phyloP scores from a whole-genome alignment of 768 basidiomycete genomes.

The Rhodotorula diobovata region DNA sequence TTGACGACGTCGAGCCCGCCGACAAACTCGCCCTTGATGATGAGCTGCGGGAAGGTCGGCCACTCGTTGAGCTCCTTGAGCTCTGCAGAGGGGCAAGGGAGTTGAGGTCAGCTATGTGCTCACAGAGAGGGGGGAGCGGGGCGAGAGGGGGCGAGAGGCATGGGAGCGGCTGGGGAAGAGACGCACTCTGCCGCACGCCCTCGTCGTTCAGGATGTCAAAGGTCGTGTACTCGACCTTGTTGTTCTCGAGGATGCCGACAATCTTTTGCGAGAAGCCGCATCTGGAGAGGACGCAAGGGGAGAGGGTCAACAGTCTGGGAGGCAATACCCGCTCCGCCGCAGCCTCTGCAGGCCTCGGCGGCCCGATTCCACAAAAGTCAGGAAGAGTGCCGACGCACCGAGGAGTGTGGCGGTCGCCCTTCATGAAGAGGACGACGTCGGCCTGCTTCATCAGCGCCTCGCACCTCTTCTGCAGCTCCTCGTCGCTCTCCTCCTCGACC shows the following conservation, averaged over 20 bases:
- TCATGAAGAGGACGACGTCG: slow-evolving; percentile 84
- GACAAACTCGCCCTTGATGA: slow-evolving; percentile 82
- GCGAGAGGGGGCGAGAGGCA: background rate
- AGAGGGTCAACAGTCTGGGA: background rate
- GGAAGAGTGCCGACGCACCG: slow-evolving; percentile 45
- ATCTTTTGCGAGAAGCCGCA: slow-evolving; percentile 83
- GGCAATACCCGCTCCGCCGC: too few relatives aligned
- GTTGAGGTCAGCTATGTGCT: background rate
- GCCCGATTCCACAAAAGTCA: background rate
- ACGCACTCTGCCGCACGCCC: slow-evolving; percentile 69
- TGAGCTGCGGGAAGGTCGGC: slow-evolving; percentile 84
- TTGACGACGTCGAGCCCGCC: slow-evolving; percentile 90
- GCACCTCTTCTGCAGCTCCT: slow-evolving; percentile 65
- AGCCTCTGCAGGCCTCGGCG: too few relatives aligned
- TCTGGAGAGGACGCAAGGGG: background rate
- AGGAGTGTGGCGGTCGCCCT: slow-evolving; percentile 70
- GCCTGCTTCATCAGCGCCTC: slow-evolving; percentile 66
- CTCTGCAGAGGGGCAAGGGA: slow-evolving; percentile 35
- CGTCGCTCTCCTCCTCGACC: slow-evolving; percentile 53
- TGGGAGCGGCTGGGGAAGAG: background rate
- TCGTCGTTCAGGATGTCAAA: slow-evolving; percentile 84
- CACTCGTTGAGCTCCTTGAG: slow-evolving; percentile 76
- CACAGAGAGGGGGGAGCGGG: background rate
- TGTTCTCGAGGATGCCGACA: slow-evolving; percentile 61
- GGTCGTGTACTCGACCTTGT: slow-evolving; percentile 62